Evolutionary conservation across 2,329 filamentous ascomycete genomes (phyloP).

Genomic region (Allantophomopsis cytisporea): DNA sequence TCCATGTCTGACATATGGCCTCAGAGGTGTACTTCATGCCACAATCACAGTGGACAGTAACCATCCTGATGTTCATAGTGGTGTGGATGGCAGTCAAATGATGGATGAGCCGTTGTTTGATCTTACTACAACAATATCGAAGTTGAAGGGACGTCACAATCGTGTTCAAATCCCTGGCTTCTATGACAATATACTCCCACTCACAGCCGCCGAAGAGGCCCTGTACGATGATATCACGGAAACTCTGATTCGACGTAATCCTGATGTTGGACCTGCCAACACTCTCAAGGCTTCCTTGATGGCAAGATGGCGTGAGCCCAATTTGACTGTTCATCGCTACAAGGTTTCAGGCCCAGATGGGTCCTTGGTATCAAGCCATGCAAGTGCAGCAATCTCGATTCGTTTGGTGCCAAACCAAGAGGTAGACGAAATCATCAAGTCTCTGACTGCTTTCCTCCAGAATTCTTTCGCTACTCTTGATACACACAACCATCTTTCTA

Average conservation of each 20-base stretch:
- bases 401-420: slow-evolving; percentile 91
- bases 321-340: slow-evolving; percentile 85
- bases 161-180: slow-evolving; percentile 77
- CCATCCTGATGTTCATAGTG: slow-evolving; percentile 83
- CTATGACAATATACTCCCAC: slow-evolving; percentile 68
- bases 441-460: slow-evolving; percentile 53
- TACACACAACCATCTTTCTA: slow-evolving; percentile 66
- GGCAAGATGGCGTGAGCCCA: slow-evolving; percentile 90
- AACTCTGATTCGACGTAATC: slow-evolving; percentile 60
- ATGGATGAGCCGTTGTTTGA: slow-evolving; percentile 89
- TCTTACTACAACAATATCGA: slow-evolving; percentile 69
- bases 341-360: slow-evolving; percentile 87
- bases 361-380: slow-evolving; percentile 80
- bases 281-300: slow-evolving; percentile 76
- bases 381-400: slow-evolving; percentile 77
- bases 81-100: slow-evolving; percentile 87
- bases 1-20: slow-evolving; percentile 86
- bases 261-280: slow-evolving; percentile 42
- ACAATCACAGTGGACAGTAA: slow-evolving; percentile 79
- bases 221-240: slow-evolving; percentile 76
- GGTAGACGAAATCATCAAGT: slow-evolving; percentile 58
- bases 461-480: slow-evolving; percentile 60
- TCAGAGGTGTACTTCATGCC: slow-evolving; percentile 87
- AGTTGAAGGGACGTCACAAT: slow-evolving; percentile 69
- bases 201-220: slow-evolving; percentile 62